These are phyloP conservation scores for Porcisia hertigi DNA, from an alignment of 208 protist genomes.

Conservation along the genomic window DNA sequence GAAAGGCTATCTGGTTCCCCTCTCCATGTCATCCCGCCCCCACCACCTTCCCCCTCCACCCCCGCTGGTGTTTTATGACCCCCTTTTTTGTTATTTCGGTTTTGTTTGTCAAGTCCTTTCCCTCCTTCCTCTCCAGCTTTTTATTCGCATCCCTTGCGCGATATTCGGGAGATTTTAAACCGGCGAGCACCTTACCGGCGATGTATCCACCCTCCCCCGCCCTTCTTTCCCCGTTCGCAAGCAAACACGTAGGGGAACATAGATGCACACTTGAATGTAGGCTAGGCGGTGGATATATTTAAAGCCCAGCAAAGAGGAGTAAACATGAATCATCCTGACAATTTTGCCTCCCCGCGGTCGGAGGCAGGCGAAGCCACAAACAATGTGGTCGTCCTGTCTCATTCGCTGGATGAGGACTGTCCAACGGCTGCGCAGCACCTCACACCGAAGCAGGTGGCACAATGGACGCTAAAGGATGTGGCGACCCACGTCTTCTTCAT, in stretches of 20 bases:
- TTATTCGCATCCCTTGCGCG: too few species aligned
- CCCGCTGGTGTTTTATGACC: too few species aligned
- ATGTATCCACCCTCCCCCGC: too few species aligned
- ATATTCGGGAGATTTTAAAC: too few species aligned
- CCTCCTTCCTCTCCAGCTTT: too few species aligned
- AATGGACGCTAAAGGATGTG: constrained; percentile 42
- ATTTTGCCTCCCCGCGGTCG: background rate
- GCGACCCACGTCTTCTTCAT: constrained; percentile 60
- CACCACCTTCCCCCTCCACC: too few species aligned
- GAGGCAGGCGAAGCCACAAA: background rate
- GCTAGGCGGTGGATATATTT: background rate
- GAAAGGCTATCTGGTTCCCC: too few species aligned
- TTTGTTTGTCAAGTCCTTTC: too few species aligned
- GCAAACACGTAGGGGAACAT: background rate
- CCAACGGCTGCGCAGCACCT: background rate
- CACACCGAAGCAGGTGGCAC: background rate
- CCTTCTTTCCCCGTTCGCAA: too few species aligned
- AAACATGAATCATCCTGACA: background rate
- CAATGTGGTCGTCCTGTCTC: background rate
- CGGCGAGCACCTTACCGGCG: too few species aligned
- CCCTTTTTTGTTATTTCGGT: too few species aligned
- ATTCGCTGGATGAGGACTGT: background rate
- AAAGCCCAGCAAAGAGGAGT: background rate
- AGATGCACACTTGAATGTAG: background rate
- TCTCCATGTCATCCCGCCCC: too few species aligned